phyloP scores from a whole-genome alignment of 192 early-diverging fungal species.

The Thoreauomyces humboldtii region DNA sequence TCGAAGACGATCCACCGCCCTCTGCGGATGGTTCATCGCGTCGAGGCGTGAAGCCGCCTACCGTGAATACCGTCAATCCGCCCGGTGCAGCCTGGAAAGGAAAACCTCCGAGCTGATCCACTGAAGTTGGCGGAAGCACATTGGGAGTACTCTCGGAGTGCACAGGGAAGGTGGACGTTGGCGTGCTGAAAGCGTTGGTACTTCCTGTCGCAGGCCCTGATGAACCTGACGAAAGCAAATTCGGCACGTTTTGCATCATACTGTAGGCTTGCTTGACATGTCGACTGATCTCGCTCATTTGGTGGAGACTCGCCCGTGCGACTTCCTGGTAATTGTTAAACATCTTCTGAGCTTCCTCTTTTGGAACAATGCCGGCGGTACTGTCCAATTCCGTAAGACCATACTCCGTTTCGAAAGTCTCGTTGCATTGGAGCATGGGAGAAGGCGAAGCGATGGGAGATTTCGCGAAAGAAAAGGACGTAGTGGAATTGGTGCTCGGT shows the following conservation, averaged over 20 bases:
- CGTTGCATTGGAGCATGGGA: background rate
- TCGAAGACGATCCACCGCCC: background rate
- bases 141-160: no score
- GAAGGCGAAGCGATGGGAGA: constrained; percentile 22
- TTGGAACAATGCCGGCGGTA: background rate
- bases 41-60: constrained; percentile 28
- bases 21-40: constrained; percentile 12
- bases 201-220: no score
- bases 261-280: constrained; percentile 23
- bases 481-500: constrained; percentile 1
- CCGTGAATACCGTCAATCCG: constrained; percentile 28
- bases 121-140: background rate
- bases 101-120: background rate
- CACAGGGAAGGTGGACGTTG: no score
- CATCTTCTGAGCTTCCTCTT: constrained; percentile 12
- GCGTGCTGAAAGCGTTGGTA: no score
- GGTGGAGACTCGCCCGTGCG: constrained; percentile 23
- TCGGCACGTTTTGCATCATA: constrained; percentile 5
- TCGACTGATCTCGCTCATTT: constrained; percentile 27
- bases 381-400: constrained; percentile 5
- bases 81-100: background rate
- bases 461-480: constrained; percentile 36
- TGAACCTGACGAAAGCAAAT: background rate
- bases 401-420: constrained; percentile 1
- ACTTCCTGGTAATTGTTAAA: constrained; percentile 20